phyloP scores from a whole-genome alignment of 2,329 filamentous ascomycete species.

The Tolypocladium pustulatum region DNA sequence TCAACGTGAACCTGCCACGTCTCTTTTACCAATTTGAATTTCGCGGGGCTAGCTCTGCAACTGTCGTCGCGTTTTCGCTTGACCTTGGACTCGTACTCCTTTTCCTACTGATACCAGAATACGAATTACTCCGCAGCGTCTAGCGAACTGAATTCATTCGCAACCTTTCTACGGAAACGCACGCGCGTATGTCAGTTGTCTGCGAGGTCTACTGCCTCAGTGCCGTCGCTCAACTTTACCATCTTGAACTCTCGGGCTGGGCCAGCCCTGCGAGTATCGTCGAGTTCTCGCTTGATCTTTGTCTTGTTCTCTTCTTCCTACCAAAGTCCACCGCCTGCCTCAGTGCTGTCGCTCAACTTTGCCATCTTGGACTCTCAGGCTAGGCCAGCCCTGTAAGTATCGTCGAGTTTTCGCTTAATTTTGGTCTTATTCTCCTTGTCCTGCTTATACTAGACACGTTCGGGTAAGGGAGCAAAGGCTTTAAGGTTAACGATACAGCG shows the following conservation, averaged over 20 bases:
- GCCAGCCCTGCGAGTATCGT: neutral
- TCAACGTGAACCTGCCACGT: too few species aligned
- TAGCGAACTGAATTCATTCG: too few species aligned
- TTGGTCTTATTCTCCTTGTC: neutral
- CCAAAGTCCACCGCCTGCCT: neutral
- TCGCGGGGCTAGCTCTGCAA: too few species aligned
- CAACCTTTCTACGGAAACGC: too few species aligned
- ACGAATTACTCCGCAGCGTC: too few species aligned
- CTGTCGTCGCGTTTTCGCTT: too few species aligned
- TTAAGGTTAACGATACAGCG: neutral
- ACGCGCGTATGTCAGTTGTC: too few species aligned
- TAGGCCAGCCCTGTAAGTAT: neutral
- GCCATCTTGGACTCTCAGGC: neutral
- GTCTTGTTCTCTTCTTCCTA: neutral
- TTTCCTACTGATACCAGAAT: too few species aligned
- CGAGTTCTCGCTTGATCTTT: neutral
- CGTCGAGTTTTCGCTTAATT: neutral
- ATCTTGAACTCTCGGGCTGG: neutral
- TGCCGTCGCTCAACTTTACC: neutral
- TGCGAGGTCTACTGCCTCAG: slow-evolving; percentile 5
- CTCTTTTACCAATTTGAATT: too few species aligned
- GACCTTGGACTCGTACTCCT: too few species aligned
- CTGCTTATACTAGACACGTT: neutral
- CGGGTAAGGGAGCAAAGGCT: neutral
- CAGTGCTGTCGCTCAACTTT: neutral